Evolutionary conservation across 2,329 filamentous ascomycete genomes (phyloP).

Genomic region (Aspergillus flavus): DNA sequence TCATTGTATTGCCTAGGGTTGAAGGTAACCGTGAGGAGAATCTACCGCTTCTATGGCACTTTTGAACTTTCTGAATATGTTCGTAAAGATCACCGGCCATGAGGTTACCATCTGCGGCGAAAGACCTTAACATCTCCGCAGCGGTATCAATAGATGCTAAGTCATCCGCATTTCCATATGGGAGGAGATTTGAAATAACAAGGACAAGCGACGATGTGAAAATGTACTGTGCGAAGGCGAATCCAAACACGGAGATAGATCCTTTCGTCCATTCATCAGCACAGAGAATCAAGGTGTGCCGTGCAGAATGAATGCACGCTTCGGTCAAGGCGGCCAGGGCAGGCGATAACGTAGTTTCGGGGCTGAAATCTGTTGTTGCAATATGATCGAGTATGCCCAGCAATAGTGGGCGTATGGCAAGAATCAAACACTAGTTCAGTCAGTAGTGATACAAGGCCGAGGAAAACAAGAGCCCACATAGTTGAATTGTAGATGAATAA

Average conservation of each 20-base stretch:
- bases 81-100: too few relatives aligned
- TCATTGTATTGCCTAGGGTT: too few relatives aligned
- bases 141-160: too few relatives aligned
- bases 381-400: background rate
- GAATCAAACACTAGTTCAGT: background rate
- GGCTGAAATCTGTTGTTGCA: background rate
- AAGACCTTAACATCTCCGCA: too few relatives aligned
- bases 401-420: background rate
- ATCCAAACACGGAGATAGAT: background rate
- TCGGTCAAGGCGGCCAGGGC: background rate
- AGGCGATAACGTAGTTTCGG: background rate
- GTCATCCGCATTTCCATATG: constrained; percentile 40
- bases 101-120: too few relatives aligned
- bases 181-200: background rate
- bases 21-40: too few relatives aligned
- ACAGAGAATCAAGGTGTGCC: background rate
- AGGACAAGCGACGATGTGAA: background rate
- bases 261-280: background rate
- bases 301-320: background rate
- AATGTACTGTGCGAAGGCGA: background rate
- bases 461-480: background rate
- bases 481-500: background rate
- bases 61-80: too few relatives aligned
- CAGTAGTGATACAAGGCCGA: background rate
- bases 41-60: too few relatives aligned